A percentile compares a stretch with the other conserved stretches of the same genome.
Conservation (phyloP, 2,329 filamentous ascomycete genomes). For the Ophiostoma fasciatum region DNA sequence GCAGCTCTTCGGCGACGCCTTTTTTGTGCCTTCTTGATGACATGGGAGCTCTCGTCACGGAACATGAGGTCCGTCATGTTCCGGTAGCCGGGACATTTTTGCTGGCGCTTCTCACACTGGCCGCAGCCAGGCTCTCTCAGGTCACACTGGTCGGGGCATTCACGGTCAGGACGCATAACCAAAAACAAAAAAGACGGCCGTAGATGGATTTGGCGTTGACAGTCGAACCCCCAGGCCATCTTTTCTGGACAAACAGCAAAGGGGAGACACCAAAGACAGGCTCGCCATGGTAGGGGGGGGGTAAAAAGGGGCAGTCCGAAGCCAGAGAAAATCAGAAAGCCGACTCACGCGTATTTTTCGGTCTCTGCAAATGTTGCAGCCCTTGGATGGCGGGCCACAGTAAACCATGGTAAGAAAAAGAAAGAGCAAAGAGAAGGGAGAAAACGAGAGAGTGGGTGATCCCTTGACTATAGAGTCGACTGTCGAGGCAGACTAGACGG, state of each 20-base stretch:
- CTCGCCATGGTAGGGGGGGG: neutral
- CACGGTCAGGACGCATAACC: neutral
- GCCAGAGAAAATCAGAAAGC: neutral
- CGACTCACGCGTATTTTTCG: slow-evolving; percentile 42
- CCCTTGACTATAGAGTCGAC: neutral
- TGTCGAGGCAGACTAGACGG: neutral
- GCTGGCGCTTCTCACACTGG: slow-evolving; percentile 37
- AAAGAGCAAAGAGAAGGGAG: neutral
- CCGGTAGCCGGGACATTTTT: slow-evolving; percentile 39
- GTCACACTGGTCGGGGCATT: slow-evolving; percentile 32
- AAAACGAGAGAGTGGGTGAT: too few relatives aligned
- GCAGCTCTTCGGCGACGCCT: slow-evolving; percentile 16
- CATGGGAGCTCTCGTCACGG: slow-evolving; percentile 39
- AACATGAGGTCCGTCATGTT: slow-evolving; percentile 43
- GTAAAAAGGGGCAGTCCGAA: slow-evolving; percentile 1
- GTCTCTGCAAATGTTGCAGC: slow-evolving; percentile 39
- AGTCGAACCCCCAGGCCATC: too few relatives aligned
- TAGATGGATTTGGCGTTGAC: too few relatives aligned
- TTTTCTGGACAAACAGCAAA: neutral
- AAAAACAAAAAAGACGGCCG: neutral
- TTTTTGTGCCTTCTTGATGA: slow-evolving; percentile 36
- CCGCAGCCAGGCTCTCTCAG: slow-evolving; percentile 35
- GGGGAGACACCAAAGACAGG: neutral
- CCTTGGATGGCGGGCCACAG: slow-evolving; percentile 41
- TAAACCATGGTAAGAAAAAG: slow-evolving; percentile 32